Conservation (phyloP, 1,284 basidiomycete genomes). For the Ustilago sp. region DNA sequence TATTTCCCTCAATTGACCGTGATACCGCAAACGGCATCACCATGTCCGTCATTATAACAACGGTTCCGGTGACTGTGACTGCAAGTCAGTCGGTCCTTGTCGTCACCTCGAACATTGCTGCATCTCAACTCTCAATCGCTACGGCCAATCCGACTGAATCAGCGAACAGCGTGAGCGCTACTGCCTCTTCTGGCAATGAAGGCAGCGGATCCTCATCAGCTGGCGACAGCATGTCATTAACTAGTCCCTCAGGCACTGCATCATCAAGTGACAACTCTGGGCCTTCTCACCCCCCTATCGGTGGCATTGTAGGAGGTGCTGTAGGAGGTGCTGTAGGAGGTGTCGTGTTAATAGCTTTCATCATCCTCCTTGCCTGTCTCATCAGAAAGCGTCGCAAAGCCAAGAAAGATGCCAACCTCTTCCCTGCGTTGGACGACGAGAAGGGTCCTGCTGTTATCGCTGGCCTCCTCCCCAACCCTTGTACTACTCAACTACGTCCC, state of each 20-base stretch:
- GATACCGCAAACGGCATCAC: not conserved
- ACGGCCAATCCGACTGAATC: slow-evolving; percentile 6
- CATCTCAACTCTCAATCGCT: slow-evolving; percentile 18
- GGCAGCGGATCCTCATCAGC: not conserved
- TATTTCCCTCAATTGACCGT: not conserved
- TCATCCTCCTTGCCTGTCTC: slow-evolving; percentile 21
- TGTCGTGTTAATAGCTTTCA: slow-evolving; percentile 17
- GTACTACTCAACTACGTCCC: slow-evolving; percentile 19
- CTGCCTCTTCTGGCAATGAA: not conserved
- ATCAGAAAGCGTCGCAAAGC: slow-evolving; percentile 20
- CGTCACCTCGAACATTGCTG: slow-evolving; percentile 33
- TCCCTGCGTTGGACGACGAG: slow-evolving; percentile 25
- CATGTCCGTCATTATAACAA: slow-evolving; percentile 30
- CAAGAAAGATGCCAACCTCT: slow-evolving; percentile 27
- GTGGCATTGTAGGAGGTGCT: slow-evolving; percentile 35
- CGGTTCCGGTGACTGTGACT: slow-evolving; percentile 26
- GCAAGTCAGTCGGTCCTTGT: slow-evolving; percentile 36
- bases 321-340: slow-evolving; percentile 36
- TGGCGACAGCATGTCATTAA: not conserved
- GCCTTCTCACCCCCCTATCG: slow-evolving; percentile 9
- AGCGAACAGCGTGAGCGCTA: slow-evolving; percentile 5
- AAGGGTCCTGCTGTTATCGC: slow-evolving; percentile 38
- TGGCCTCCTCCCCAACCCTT: slow-evolving; percentile 34
- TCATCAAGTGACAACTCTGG: slow-evolving; percentile 4
- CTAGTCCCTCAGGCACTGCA: slow-evolving; percentile 1